Evolutionary conservation across 164 flowering plant genomes (phyloP), one percentile per base, ranked within the genome.

Genomic region (Houttuynia cordata): DNA sequence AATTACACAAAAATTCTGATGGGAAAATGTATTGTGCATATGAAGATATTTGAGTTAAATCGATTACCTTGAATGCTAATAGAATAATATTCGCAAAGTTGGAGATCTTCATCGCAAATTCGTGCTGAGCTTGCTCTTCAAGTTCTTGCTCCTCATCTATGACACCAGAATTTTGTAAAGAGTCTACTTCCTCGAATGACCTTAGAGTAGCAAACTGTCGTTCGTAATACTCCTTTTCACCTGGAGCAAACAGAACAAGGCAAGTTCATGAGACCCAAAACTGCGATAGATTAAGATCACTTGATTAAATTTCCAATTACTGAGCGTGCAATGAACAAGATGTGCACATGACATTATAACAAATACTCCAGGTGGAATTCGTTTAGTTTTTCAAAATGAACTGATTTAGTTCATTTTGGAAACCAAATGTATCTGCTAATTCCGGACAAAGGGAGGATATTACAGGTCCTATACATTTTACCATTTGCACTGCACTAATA

Each of bases 171-270:
- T 56, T 14, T 21, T 51, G 73, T 53, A 77, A 53, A 30, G 75
- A 53, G 42, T 83, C 92, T 42, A 81, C 88, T 62, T 83, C 88
- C 70, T 83, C 83, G 59, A 85, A 85, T 0, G 88, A 85, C 59
- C 70, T 76, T 41, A 85, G 61, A 45, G 88, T 83, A 8, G 81
- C 77, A 67, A 85, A 75, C 61, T 85, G 92, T 52, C 53, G 76
- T 63, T 81, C 86, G 54, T 85, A 85, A 58, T 81, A 85, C 23
- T 80, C 85, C 64, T 75, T 91, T 55, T 83, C 96, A 21, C 82
- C 97, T 91, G 59, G 20, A 62, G 62, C 55, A 56, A 53, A 54
- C 4, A 62, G 23, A 62, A 54, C 1, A 21, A 23, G 7, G 6
- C 17, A 23, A 23, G 23, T 10, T 23, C 57, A n/a, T 54, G 15